These are phyloP conservation scores for Alternaria gansuensis DNA, from an alignment of 2,329 filamentous ascomycete genomes.

Conservation along the genomic window DNA sequence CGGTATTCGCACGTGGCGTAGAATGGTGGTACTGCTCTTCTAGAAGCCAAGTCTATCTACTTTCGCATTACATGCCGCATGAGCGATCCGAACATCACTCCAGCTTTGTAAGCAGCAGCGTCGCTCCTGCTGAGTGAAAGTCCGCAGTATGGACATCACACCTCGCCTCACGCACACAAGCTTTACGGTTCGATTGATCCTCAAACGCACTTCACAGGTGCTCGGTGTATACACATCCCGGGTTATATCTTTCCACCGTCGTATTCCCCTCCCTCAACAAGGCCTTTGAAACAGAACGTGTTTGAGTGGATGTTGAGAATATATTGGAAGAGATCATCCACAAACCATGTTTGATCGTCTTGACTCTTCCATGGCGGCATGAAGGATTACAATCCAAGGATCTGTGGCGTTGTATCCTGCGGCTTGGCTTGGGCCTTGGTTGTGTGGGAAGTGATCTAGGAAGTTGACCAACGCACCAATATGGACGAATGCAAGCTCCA, in stretches of 20 bases:
- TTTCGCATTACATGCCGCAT: background rate
- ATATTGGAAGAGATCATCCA: slow-evolving; percentile 5
- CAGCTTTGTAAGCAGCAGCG: background rate
- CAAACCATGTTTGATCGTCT: slow-evolving; percentile 6
- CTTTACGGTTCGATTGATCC: background rate
- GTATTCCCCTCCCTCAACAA: background rate
- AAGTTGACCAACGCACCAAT: background rate
- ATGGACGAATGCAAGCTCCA: background rate
- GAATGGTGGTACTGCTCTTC: background rate
- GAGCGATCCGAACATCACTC: background rate
- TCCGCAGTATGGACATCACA: background rate
- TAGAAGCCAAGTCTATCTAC: slow-evolving; percentile 1
- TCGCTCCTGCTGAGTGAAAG: background rate
- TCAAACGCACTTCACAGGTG: background rate
- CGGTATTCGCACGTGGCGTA: background rate
- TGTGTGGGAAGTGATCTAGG: background rate
- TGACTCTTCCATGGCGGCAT: slow-evolving; percentile 1
- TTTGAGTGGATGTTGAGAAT: slow-evolving; percentile 1
- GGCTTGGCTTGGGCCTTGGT: slow-evolving; percentile 4
- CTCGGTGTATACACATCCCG: background rate
- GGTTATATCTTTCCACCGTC: background rate
- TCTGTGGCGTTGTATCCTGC: slow-evolving; percentile 5
- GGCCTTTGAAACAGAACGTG: background rate
- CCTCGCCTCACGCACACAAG: background rate
- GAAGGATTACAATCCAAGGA: slow-evolving; percentile 6